Percentiles rank a stretch among this genome's conserved stretches.
phyloP scores from a whole-genome alignment of 2,329 filamentous ascomycete species.

The Curvularia eragrostidis region DNA sequence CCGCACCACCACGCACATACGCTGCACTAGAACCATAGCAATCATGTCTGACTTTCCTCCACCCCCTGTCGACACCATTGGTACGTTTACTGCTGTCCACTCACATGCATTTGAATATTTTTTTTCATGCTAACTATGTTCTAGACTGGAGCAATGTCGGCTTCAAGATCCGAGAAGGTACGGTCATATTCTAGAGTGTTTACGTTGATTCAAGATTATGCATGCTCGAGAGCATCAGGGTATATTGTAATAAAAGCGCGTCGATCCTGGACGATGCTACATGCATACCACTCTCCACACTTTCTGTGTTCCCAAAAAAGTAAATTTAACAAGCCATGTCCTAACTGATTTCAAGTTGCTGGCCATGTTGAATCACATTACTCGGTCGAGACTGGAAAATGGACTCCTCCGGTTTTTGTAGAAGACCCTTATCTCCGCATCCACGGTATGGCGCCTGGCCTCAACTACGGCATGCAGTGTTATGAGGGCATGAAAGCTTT shows the following conservation, averaged over 20 bases:
- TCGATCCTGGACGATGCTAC: not conserved
- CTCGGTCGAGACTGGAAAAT: slow-evolving; percentile 74
- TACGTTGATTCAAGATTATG: not conserved
- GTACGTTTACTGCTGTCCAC: slow-evolving; percentile 46
- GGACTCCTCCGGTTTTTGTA: slow-evolving; percentile 80
- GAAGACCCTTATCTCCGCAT: slow-evolving; percentile 83
- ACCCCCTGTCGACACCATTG: slow-evolving; percentile 77
- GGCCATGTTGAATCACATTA: slow-evolving; percentile 92
- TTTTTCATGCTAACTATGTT: slow-evolving; percentile 17
- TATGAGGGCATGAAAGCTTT: slow-evolving; percentile 99
- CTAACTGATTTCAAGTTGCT: slow-evolving; percentile 67
- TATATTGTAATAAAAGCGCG: not conserved
- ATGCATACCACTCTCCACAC: not conserved
- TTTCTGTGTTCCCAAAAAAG: not conserved
- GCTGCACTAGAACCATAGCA: slow-evolving; percentile 9
- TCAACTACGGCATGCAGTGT: slow-evolving; percentile 96
- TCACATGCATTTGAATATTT: not conserved
- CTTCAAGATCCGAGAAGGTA: slow-evolving; percentile 90
- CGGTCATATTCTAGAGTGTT: slow-evolving; percentile 27
- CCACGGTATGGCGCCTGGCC: slow-evolving; percentile 91
- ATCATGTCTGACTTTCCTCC: slow-evolving; percentile 64
- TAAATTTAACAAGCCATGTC: not conserved
- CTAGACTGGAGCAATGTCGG: slow-evolving; percentile 90
- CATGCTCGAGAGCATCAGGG: not conserved
- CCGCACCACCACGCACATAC: slow-evolving; percentile 11